A percentile compares a stretch with the other conserved stretches of the same genome.
Evolutionary conservation across 1,284 basidiomycete genomes (phyloP).

Genomic region (Tranzscheliella williamsii): DNA sequence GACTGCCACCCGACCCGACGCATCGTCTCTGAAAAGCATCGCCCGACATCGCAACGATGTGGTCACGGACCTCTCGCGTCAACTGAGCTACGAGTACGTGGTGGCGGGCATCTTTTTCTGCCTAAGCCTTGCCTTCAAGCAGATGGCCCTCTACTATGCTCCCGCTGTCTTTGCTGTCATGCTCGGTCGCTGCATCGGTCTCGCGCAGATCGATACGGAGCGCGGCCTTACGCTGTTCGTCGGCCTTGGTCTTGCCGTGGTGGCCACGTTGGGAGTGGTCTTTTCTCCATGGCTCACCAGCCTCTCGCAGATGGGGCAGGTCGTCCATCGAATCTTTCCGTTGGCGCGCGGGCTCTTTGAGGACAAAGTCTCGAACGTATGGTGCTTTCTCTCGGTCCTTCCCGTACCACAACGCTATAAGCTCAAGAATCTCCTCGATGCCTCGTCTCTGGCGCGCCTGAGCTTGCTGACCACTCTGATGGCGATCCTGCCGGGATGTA

Average conservation of each 20-base stretch:
- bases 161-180: conserved; percentile 68
- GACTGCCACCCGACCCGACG: background rate
- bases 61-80: conserved; percentile 46
- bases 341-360: conserved; percentile 88
- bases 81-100: conserved; percentile 64
- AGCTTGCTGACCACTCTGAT: conserved; percentile 60
- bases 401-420: conserved; percentile 48
- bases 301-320: conserved; percentile 67
- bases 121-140: conserved; percentile 84
- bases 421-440: conserved; percentile 38
- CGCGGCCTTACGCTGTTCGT: conserved; percentile 71
- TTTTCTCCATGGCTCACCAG: conserved; percentile 76
- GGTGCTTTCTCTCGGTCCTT: conserved; percentile 64
- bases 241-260: conserved; percentile 67
- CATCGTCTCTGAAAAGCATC: background rate
- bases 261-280: conserved; percentile 69
- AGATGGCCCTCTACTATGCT: conserved; percentile 92
- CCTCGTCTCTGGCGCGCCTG: conserved; percentile 56
- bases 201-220: conserved; percentile 72
- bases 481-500: conserved; percentile 56
- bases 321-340: conserved; percentile 82
- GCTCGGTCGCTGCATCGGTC: conserved; percentile 68
- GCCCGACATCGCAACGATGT: conserved; percentile 18
- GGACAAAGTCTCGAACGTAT: conserved; percentile 95
- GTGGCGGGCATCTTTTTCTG: conserved; percentile 80